Evolutionary conservation across 169 alveolate genomes (phyloP), one percentile per base, ranked within the genome.

Genomic region (Plasmodium adleri): DNA sequence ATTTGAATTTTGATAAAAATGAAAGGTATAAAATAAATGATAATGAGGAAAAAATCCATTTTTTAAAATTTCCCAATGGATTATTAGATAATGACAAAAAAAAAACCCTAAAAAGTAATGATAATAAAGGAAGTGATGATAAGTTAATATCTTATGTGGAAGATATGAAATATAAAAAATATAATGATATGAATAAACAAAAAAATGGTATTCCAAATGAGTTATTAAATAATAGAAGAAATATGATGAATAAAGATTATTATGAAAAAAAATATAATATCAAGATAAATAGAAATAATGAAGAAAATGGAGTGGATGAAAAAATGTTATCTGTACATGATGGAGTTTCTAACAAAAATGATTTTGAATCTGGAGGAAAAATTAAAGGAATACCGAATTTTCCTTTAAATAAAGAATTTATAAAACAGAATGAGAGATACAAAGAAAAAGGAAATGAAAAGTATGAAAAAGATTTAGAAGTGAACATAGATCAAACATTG

Each of bases 401-500:
- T 15, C 52, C 6, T 52, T 52, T 49, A 56, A 63, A 28, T 28
- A 58, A 58, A 45, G 56, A 62, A 63, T 32, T 20, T 13, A 75
- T 32, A 10, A 58, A 9, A 28, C 20, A 20, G 45, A 49, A 70
- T 32, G 17, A 9, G 13, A 28, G 54, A 56, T 24, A 54, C 26
- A 32, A 64, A 58, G 52, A 63, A 72, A 26, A 60, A 17, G 63
- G 49, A 10, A 47, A 12, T 12, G 64, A 60, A 13, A 62, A 59
- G 7, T 32, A 67, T 28, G 45, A 67, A 47, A 26, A 60, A 10
- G 74, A 60, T 4, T 43, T 63, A 58, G 91, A 83, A 60, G 73
- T 56, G 9, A 67, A 56, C 20, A 67, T 83, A 63, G 74, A 83
- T 43, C 60, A 83, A 71, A 83, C 62, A 43, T 20, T 83, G 58